phyloP scores from a whole-genome alignment of 108 stramenopile species.

The Pseudonitzschia pungens region DNA sequence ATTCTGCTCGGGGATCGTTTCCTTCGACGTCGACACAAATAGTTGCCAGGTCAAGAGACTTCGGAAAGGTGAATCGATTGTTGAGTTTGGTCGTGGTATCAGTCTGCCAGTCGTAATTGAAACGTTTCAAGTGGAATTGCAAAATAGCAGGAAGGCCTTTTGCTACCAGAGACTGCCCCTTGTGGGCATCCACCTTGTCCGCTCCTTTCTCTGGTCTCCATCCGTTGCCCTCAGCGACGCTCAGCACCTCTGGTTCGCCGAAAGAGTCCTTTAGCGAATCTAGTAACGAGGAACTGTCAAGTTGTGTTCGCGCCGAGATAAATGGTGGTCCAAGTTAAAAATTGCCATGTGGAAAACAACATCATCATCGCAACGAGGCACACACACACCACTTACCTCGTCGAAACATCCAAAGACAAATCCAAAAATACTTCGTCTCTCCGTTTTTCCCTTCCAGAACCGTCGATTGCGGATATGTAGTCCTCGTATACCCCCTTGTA shows the following conservation, averaged over 20 bases:
- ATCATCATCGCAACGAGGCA: background rate
- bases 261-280: slow-evolving; percentile 57
- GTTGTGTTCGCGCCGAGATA: background rate
- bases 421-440: slow-evolving; percentile 77
- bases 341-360: background rate
- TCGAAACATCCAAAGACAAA: slow-evolving; percentile 68
- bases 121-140: slow-evolving; percentile 82
- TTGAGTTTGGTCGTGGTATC: slow-evolving; percentile 77
- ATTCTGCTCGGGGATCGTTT: slow-evolving; percentile 31
- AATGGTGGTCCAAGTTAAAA: background rate
- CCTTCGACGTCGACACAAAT: slow-evolving; percentile 23
- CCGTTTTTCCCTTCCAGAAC: slow-evolving; percentile 60
- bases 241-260: slow-evolving; percentile 68
- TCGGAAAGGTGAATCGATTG: slow-evolving; percentile 57
- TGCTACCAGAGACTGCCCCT: slow-evolving; percentile 58
- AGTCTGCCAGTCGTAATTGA: slow-evolving; percentile 84
- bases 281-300: slow-evolving; percentile 43
- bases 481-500: slow-evolving; percentile 78
- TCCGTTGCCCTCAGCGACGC: slow-evolving; percentile 79
- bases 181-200: slow-evolving; percentile 83
- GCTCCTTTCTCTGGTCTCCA: slow-evolving; percentile 90
- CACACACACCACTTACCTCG: slow-evolving; percentile 24
- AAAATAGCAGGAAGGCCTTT: slow-evolving; percentile 73
- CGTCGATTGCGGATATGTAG: slow-evolving; percentile 67
- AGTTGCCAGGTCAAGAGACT: slow-evolving; percentile 39